A percentile compares a stretch with the other conserved stretches of the same genome.
Conservation (phyloP, 2,329 filamentous ascomycete species). For the Nigrospora oryzae region DNA sequence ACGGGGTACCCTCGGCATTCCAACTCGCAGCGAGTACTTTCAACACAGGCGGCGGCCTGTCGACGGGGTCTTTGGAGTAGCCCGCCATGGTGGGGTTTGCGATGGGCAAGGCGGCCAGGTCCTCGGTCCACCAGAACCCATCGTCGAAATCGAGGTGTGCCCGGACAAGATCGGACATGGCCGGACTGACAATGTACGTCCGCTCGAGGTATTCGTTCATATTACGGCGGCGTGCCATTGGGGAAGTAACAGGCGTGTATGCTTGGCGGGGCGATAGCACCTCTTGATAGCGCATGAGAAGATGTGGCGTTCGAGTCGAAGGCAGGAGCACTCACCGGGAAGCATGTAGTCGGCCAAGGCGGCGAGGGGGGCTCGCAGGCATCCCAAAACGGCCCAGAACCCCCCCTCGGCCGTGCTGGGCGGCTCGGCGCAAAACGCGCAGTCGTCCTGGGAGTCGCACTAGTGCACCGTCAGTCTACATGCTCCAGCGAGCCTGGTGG, state of each 20-base stretch:
- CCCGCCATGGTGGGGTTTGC: slow-evolving; percentile 27
- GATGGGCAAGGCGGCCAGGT: slow-evolving; percentile 31
- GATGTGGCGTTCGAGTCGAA: neutral
- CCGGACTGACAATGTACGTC: slow-evolving; percentile 31
- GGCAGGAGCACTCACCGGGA: slow-evolving; percentile 29
- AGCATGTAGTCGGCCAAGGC: slow-evolving; percentile 40
- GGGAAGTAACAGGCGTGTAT: slow-evolving; percentile 41
- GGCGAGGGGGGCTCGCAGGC: slow-evolving; percentile 38
- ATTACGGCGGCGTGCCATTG: slow-evolving; percentile 36
- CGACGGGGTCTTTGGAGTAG: slow-evolving; percentile 28
- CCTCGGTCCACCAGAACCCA: slow-evolving; percentile 50
- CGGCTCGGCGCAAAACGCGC: slow-evolving; percentile 34
- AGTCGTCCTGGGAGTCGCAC: slow-evolving; percentile 44
- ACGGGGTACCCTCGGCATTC: slow-evolving; percentile 38
- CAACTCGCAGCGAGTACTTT: slow-evolving; percentile 41
- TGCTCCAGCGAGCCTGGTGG: no score
- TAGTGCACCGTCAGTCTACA: slow-evolving; percentile 13
- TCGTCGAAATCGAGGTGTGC: slow-evolving; percentile 44
- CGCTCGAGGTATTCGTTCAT: slow-evolving; percentile 45
- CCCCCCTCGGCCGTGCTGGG: slow-evolving; percentile 27
- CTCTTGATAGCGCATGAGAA: slow-evolving; percentile 19
- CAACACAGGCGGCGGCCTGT: slow-evolving; percentile 39
- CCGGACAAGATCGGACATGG: slow-evolving; percentile 31
- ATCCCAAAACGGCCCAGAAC: slow-evolving; percentile 41
- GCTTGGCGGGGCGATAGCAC: slow-evolving; percentile 38